A percentile compares a stretch with the other conserved stretches of the same genome.
phyloP scores from a whole-genome alignment of 2,329 filamentous ascomycete species.

The Dactylellina leptospora region DNA sequence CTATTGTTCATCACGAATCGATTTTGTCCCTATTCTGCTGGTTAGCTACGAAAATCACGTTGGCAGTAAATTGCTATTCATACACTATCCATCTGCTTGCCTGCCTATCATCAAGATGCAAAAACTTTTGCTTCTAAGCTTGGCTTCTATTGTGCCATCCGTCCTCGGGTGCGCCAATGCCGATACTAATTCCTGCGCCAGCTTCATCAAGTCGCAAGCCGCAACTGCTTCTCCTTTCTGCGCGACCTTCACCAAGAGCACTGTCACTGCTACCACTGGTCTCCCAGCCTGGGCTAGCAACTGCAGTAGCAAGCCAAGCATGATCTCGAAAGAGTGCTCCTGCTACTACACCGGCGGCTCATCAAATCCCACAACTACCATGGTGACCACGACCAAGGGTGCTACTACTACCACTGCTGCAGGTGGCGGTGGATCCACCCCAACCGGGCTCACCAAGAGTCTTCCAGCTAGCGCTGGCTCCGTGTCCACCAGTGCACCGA shows the following conservation, averaged over 20 bases:
- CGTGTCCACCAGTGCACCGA: constrained; percentile 60
- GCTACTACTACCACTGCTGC: constrained; percentile 45
- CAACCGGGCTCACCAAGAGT: constrained; percentile 49
- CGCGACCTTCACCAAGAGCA: constrained; percentile 44
- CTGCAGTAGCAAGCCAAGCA: constrained; percentile 57
- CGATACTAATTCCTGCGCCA: constrained; percentile 58
- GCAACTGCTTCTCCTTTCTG: constrained; percentile 45
- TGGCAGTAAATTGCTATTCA: background rate
- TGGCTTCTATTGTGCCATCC: constrained; percentile 54
- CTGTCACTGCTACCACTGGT: constrained; percentile 56
- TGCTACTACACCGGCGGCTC: constrained; percentile 57
- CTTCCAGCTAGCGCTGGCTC: constrained; percentile 48
- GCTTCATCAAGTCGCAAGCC: constrained; percentile 57
- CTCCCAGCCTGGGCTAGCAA: constrained; percentile 55
- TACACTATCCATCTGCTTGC: background rate
- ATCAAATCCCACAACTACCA: constrained; percentile 56
- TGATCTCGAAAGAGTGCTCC: constrained; percentile 59
- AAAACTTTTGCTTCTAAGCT: constrained; percentile 53
- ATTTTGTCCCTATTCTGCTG: background rate
- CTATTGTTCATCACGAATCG: constrained; percentile 1
- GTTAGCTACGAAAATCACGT: too few relatives aligned
- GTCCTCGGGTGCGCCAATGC: constrained; percentile 58
- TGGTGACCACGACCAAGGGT: constrained; percentile 48
- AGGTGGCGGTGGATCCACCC: constrained; percentile 20
- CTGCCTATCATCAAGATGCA: constrained; percentile 35